Evolutionary conservation across 768 basidiomycete genomes (phyloP), one percentile per base, ranked within the genome.

Genomic region (Pisolithus microcarpus): DNA sequence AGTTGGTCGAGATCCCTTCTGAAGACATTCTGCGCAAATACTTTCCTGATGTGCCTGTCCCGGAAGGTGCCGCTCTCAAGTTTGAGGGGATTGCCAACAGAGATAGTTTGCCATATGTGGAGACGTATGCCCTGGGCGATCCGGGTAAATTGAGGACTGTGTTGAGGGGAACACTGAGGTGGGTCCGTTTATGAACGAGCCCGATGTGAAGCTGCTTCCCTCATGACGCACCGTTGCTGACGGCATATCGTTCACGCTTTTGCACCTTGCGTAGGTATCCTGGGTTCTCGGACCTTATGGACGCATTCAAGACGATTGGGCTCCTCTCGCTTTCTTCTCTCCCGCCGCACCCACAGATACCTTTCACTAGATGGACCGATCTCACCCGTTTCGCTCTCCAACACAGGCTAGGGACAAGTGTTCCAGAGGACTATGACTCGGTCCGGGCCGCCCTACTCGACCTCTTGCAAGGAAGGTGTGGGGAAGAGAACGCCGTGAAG

Each of bases 31-130:
- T 94, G 51, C 64, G 66, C 46, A 69, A 72, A 4, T 66, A 75
- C 57, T 91, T 93, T 65, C 74, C 78, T 0, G 62, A 78, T n/a
- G 74, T 96, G 5, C 82, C 86, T 0, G 69, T 91, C 31, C 77
- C 81, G 16, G 67, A 73, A 10, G 76, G 79, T 2, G 30, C n/a
- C 36, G 31, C 45, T 10, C 72, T 90, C 39, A 72, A 69, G 43
- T 68, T 95, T 15, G 92, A 97, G 60, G 93, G 93, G 0, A 66
- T 95, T 1, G 82, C 94, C 19, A 97, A 97, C 64, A 72, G 92
- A 26, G 78, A 94, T 61, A 90, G 87, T 56, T 59, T 93, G 7
- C 67, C 75, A 0, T 96, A 97, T 60, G 75, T 75, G 0, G 66
- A 73, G 5, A 75, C 77, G 3, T 96, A 96, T 65, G 71, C 74